Evolutionary conservation across 2,329 filamentous ascomycete genomes (phyloP).

Genomic region (Phyllosticta ampelicida): DNA sequence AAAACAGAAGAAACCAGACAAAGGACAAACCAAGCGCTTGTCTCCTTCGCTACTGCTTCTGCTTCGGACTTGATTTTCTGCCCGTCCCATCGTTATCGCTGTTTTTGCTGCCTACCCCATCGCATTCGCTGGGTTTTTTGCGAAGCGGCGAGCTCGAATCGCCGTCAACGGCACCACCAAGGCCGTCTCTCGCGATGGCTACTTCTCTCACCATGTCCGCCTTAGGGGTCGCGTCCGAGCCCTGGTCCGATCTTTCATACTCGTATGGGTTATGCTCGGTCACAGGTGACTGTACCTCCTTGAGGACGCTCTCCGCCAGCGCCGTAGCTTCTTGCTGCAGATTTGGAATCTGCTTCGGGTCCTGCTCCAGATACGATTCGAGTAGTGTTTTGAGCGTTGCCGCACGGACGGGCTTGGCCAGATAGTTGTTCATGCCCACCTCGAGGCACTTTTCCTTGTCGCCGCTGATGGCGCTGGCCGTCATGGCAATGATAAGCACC

Average conservation of each 20-base stretch:
- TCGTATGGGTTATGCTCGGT: not conserved
- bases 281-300: not conserved
- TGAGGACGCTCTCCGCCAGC: conserved; percentile 25
- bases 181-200: not conserved
- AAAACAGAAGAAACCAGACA: no score
- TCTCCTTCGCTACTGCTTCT: no score
- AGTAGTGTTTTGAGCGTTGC: conserved; percentile 79
- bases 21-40: no score
- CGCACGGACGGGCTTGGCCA: conserved; percentile 88
- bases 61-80: no score
- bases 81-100: no score
- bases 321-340: conserved; percentile 36
- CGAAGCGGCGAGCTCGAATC: not conserved
- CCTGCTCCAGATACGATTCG: conserved; percentile 51
- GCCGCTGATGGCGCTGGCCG: conserved; percentile 84
- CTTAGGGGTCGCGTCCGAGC: not conserved
- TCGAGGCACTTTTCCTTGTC: conserved; percentile 93
- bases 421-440: conserved; percentile 94
- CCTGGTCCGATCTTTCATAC: not conserved
- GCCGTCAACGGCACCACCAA: not conserved
- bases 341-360: conserved; percentile 33
- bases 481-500: conserved; percentile 95
- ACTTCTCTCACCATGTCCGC: not conserved
- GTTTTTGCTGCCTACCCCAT: not conserved
- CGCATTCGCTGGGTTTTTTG: not conserved